Evolutionary conservation across 148 eudicot genomes (phyloP).

Genomic region (Spergularia bocconei): DNA sequence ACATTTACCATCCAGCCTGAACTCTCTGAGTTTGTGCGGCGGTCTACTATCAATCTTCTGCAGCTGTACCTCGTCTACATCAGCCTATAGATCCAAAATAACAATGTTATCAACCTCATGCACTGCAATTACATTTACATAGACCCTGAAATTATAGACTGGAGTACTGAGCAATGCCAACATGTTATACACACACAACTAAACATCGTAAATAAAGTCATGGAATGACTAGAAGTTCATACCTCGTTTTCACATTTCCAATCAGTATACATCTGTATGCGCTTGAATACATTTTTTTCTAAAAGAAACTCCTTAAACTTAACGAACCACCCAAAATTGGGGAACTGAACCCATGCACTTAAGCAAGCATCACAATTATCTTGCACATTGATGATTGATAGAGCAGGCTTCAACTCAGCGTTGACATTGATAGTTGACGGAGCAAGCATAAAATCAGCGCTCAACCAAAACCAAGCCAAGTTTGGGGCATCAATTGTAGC

Average conservation of each 20-base stretch:
- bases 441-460: background rate
- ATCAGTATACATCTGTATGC: background rate
- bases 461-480: background rate
- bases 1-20: background rate
- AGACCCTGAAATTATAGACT: background rate
- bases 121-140: background rate
- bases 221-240: background rate
- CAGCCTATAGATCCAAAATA: background rate
- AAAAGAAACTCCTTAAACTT: slow-evolving; percentile 15
- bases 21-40: slow-evolving; percentile 7
- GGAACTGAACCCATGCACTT: too few species aligned
- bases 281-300: background rate
- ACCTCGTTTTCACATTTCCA: background rate
- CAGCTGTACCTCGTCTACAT: background rate
- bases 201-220: background rate
- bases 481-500: slow-evolving; percentile 4
- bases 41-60: background rate
- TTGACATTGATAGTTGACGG: background rate
- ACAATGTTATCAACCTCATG: background rate
- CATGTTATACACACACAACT: background rate
- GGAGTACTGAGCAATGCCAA: background rate
- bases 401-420: background rate
- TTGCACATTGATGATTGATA: background rate
- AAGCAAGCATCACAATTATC: background rate
- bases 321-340: background rate